Evolutionary conservation across 1,139 yeast species (phyloP).

Genomic region (Scheffersomyces titani): DNA sequence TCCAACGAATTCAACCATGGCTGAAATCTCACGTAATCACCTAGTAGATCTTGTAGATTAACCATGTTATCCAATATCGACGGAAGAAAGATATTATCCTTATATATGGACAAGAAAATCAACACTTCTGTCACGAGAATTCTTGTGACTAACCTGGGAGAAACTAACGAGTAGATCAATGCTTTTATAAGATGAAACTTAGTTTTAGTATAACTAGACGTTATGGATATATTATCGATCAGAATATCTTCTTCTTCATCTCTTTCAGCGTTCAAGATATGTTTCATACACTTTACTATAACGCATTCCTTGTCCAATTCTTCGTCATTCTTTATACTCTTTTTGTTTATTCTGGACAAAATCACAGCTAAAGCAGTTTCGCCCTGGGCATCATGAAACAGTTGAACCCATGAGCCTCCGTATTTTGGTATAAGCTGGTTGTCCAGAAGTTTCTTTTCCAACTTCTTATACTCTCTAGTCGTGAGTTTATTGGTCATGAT

Average conservation of each 20-base stretch:
- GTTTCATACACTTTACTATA: slow-evolving; percentile 41
- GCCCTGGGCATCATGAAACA: slow-evolving; percentile 42
- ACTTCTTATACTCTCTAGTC: slow-evolving; percentile 34
- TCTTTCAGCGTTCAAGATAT: slow-evolving; percentile 27
- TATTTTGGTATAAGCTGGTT: slow-evolving; percentile 19
- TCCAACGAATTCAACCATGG: slow-evolving; percentile 47
- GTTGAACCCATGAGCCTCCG: slow-evolving; percentile 28
- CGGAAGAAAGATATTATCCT: slow-evolving; percentile 24
- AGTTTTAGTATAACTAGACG: slow-evolving; percentile 15
- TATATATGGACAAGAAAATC: slow-evolving; percentile 35
- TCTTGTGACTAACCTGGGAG: slow-evolving; percentile 45
- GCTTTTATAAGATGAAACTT: slow-evolving; percentile 37
- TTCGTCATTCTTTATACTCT: slow-evolving; percentile 46
- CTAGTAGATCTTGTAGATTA: slow-evolving; percentile 35
- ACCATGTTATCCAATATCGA: slow-evolving; percentile 35
- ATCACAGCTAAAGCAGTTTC: slow-evolving; percentile 47
- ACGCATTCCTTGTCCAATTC: slow-evolving; percentile 44
- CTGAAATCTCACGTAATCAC: slow-evolving; percentile 39
- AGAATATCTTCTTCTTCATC: slow-evolving; percentile 16
- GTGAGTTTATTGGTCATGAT: slow-evolving; percentile 38
- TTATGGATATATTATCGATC: slow-evolving; percentile 9
- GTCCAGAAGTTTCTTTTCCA: slow-evolving; percentile 35
- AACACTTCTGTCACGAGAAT: slow-evolving; percentile 45
- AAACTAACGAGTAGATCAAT: slow-evolving; percentile 38
- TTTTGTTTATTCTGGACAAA: slow-evolving; percentile 39